A percentile compares a stretch with the other conserved stretches of the same genome.
phyloP scores from a whole-genome alignment of 2,329 filamentous ascomycete genomes.

The Pochonia chlamydosporia region DNA sequence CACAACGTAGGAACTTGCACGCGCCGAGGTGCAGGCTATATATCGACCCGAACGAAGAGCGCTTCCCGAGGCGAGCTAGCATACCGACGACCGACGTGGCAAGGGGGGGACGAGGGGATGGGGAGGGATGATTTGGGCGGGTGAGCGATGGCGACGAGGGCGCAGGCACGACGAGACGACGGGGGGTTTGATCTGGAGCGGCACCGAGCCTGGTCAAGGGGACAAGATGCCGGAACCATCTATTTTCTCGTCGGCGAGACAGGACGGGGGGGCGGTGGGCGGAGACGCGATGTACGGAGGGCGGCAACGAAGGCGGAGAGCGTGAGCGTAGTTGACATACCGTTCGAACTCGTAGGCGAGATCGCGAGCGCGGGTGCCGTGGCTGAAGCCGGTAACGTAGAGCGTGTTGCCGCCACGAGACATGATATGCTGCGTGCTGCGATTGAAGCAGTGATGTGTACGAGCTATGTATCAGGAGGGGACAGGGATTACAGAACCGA shows the following conservation, averaged over 20 bases:
- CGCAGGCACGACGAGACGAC: conserved; percentile 19
- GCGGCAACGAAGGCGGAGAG: conserved; percentile 32
- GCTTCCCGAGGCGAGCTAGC: conserved; percentile 20
- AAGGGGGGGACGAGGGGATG: conserved; percentile 14
- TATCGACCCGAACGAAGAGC: conserved; percentile 19
- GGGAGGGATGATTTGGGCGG: conserved; percentile 7
- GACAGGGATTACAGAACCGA: conserved; percentile 3
- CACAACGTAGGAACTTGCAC: conserved; percentile 11
- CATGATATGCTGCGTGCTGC: conserved; percentile 48
- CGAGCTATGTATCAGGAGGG: conserved; percentile 5
- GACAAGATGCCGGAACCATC: conserved; percentile 17
- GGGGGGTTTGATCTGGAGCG: conserved; percentile 8
- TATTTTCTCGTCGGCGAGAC: conserved; percentile 28
- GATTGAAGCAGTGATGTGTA: conserved; percentile 4
- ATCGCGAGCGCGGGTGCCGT: conserved; percentile 96
- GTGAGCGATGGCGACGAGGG: conserved; percentile 7
- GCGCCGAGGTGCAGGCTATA: conserved; percentile 16
- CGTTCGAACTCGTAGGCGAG: conserved; percentile 99
- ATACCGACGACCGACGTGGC: conserved; percentile 19
- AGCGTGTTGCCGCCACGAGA: conserved; percentile 91
- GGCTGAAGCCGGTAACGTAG: conserved; percentile 98
- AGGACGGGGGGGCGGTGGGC: conserved; percentile 30
- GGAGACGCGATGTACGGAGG: conserved; percentile 34
- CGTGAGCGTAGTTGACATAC: conserved; percentile 67
- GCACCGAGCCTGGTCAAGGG: conserved; percentile 16